Percentiles rank a stretch among this genome's conserved stretches.
phyloP scores from a whole-genome alignment of 1,139 yeast genomes.

The Taiozyma sp. region DNA sequence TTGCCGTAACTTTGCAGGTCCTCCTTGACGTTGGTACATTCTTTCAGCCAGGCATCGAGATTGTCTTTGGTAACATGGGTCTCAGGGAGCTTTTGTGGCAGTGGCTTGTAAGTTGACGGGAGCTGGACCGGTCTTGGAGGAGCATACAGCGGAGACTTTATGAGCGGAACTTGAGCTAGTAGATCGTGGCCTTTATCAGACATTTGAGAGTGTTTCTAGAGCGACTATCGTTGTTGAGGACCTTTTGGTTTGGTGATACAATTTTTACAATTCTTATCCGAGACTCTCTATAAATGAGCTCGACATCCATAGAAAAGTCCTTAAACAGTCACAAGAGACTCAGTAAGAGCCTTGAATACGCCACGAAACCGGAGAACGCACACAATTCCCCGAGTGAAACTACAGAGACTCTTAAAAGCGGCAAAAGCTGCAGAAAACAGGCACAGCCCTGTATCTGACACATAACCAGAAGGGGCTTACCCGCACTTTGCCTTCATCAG shows the following conservation, averaged over 20 bases:
- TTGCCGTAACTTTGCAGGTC: slow-evolving; percentile 20
- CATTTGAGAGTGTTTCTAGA: background rate
- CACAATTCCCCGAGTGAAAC: too few species aligned
- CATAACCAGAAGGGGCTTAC: background rate
- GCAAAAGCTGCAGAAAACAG: too few species aligned
- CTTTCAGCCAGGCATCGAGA: slow-evolving; percentile 22
- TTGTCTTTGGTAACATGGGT: slow-evolving; percentile 26
- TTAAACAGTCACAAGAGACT: too few species aligned
- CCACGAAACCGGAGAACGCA: too few species aligned
- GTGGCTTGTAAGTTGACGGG: slow-evolving; percentile 42
- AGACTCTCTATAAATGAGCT: too few species aligned
- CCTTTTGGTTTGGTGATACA: background rate
- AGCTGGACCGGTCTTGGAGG: slow-evolving; percentile 58
- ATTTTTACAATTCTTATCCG: background rate
- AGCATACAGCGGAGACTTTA: slow-evolving; percentile 48
- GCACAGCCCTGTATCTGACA: background rate
- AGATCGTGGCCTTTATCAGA: slow-evolving; percentile 4
- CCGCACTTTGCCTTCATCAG: background rate
- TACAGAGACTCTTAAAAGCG: too few species aligned
- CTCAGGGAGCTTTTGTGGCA: slow-evolving; percentile 29
- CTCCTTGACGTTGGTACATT: slow-evolving; percentile 15
- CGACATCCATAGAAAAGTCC: too few species aligned
- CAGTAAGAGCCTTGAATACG: too few species aligned
- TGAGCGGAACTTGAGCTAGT: slow-evolving; percentile 46
- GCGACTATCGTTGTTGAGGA: background rate